Base-by-base conservation (phyloP, 768 basidiomycete genomes). In the Cystobasidium ongulense region DNA sequence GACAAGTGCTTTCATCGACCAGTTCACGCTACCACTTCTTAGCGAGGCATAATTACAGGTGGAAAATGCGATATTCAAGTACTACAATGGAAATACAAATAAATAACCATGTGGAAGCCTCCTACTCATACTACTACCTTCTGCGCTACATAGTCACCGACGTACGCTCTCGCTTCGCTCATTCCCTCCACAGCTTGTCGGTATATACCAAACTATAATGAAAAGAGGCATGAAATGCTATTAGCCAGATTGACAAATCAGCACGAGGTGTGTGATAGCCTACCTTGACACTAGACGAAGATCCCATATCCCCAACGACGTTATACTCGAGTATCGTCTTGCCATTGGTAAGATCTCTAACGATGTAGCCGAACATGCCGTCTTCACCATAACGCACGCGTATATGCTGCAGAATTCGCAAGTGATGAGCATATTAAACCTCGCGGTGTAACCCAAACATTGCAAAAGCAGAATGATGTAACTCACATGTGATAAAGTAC, bases 331-430 rank as follows among this genome's bases (percentile, higher is more conserved):
- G 54, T 10, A 72, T 38, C 15, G 68, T 54, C 18, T 25, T 39
- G 5, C 15, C 35, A 7, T 54, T 39, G 27, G 29, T 52, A 1
- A 33, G 18, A 31, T 73, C 72, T 1, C 21, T 21, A 11, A 63
- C 72, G 8, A 13, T 63, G 72, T 73, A 73, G n/a, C 25, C 39
- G 61, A 73, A 31, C 1, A 50, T 29, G 23, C 72, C 72, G 21
- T 15, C 35, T 13, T 35, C 35, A n/a, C 72, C 72, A 27, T 73
- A 73, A 0, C 27, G 23, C 1, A 73, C 41, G 25, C 39, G 72
- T 13, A 39, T 27, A n/a, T 62, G 29, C 61, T 62, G 35, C 36
- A n/a, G 50, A 1, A 46, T 46, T 46, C 43, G n/a, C 13, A 13
- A 46, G n/a, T 46, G 43, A 13, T 46, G n/a, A 46, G 43, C 43